A percentile compares a stretch with the other conserved stretches of the same genome.
These are phyloP conservation scores for Dissophora ornata DNA, from an alignment of 192 early-diverging fungal species.

Conservation along the genomic window DNA sequence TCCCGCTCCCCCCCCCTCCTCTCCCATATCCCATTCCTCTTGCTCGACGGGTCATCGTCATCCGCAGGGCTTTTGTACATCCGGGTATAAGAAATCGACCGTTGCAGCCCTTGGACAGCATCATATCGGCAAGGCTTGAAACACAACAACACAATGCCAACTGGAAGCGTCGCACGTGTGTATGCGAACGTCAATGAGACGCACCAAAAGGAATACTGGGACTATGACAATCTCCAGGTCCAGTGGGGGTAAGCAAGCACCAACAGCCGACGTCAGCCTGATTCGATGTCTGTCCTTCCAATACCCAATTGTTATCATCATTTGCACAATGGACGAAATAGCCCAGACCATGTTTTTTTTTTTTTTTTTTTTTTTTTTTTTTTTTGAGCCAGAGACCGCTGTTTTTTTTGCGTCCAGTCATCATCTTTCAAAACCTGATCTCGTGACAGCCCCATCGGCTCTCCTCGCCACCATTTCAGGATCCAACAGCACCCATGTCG, in stretches of 20 bases:
- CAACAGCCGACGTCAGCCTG: background rate
- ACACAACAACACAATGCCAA: conserved; percentile 59
- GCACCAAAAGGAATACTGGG: conserved; percentile 91
- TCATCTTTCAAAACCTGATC: conserved; percentile 12
- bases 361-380: too few relatives aligned
- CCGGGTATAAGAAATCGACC: too few relatives aligned
- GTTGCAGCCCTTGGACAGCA: too few relatives aligned
- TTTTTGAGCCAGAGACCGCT: too few relatives aligned
- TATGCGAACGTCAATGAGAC: conserved; percentile 91
- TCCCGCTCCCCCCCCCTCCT: background rate
- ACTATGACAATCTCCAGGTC: conserved; percentile 94
- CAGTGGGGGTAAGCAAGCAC: conserved; percentile 88
- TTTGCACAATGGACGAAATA: too few relatives aligned
- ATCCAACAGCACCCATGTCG: too few relatives aligned
- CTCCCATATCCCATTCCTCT: background rate
- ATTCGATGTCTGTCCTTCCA: too few relatives aligned
- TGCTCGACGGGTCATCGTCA: background rate
- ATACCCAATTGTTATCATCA: too few relatives aligned
- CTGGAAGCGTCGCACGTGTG: conserved; percentile 78
- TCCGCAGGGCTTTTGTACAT: background rate
- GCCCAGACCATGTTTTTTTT: too few relatives aligned
- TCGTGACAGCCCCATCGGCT: conserved; percentile 1
- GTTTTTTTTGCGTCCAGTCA: too few relatives aligned
- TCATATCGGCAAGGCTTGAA: too few relatives aligned
- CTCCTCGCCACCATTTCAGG: too few relatives aligned